Base-by-base conservation (phyloP, 352 stramenopile genomes). In the Globisporangium cylindrosporum region DNA sequence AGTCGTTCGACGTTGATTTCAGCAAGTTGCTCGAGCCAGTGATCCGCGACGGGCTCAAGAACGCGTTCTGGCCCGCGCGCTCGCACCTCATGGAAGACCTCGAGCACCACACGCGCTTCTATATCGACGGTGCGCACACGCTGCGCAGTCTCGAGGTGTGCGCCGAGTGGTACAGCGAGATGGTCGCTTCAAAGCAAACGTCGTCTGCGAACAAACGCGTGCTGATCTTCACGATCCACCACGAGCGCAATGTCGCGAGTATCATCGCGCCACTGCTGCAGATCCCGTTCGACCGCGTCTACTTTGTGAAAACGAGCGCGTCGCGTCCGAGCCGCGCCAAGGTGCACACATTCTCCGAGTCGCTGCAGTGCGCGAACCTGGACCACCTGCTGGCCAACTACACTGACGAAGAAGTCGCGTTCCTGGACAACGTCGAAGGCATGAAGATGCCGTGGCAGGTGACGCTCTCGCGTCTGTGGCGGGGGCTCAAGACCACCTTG, bases 71-170 rank as follows among this genome's bases (percentile, higher is more conserved):
- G 89, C 89, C 88, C 10, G 91, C 82, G 14, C 78, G 91, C 54
- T 83, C 85, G 49, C 91, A 97, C 57, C 4, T 81, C 20, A 76
- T 90, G 66, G 67, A 88, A 24, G 76, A 88, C 38, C 60, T 76
- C 51, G 68, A 58, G 5, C 62, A 81, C 65, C 62, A 73, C 34
- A 78, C 78, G 64, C 64, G 71, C 2, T 94, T 91, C 64, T 93
- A 89, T 72, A 84, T 98, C 22, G 92, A 98, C 69, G 92, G 92
- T 25, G 92, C 90, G 7, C 92, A 98, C 77, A 98, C 92, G 46
- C 64, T 89, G 51, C 75, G 77, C 36, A 96, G 88, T 63, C 76
- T 98, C 15, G 77, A 84, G 67, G 89, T 79, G 27, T 93, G 81
- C 41, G 79, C 75, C 41, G 72, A 85, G 32, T 98, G 92, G 92